phyloP scores from a whole-genome alignment of 306 rosid genomes.

The Cajanus cajan region DNA sequence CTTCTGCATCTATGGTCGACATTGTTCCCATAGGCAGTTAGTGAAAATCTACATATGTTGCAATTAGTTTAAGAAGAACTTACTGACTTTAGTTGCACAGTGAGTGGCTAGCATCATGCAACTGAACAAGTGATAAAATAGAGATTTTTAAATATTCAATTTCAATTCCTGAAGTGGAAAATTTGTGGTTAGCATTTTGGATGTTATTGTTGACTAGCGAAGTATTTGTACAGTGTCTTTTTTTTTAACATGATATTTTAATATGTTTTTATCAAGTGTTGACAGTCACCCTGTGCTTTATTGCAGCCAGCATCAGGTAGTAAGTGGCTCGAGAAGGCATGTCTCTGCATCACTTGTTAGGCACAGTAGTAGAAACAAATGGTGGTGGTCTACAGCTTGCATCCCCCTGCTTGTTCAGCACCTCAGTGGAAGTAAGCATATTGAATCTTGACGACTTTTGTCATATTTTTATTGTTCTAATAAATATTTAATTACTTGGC shows the following conservation, averaged over 20 bases:
- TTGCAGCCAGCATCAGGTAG: slow-evolving; percentile 49
- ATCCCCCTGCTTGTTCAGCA: slow-evolving; percentile 33
- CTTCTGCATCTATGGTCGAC: not conserved
- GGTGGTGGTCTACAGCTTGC: slow-evolving; percentile 34
- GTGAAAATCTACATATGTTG: not conserved
- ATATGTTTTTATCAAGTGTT: too few relatives aligned
- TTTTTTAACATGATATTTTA: too few relatives aligned
- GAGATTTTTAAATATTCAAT: not conserved
- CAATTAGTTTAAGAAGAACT: not conserved
- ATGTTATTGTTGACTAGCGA: not conserved
- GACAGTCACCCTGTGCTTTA: slow-evolving; percentile 10
- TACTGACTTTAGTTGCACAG: not conserved
- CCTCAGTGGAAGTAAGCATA: slow-evolving; percentile 45
- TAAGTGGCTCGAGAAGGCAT: slow-evolving; percentile 39
- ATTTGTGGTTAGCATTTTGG: not conserved
- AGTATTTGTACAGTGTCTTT: not conserved
- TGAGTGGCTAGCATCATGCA: too few relatives aligned
- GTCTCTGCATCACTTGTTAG: slow-evolving; percentile 34
- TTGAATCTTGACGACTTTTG: not conserved
- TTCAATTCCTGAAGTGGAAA: not conserved
- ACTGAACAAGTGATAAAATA: not conserved
- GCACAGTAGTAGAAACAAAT: slow-evolving; percentile 32
- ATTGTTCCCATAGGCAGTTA: not conserved
- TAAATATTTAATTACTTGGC: not conserved
- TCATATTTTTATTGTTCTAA: not conserved